Conservation (phyloP, 805 yeast species). For the Lipomyces kockii region DNA sequence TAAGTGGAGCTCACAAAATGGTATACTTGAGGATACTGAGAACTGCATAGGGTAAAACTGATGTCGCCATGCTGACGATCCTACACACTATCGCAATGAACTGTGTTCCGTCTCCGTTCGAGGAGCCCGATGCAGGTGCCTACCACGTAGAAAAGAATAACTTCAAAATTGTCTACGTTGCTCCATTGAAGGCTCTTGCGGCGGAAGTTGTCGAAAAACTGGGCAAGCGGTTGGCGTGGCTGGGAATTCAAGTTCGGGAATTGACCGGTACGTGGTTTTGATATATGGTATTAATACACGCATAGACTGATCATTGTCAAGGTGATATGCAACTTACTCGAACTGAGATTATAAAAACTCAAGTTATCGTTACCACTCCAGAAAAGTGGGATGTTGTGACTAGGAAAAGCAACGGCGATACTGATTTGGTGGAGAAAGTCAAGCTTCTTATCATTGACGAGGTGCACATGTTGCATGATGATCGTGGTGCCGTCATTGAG, state of each 20-base stretch:
- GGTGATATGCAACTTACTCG: slow-evolving; percentile 85
- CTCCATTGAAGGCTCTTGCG: slow-evolving; percentile 91
- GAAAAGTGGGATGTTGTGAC: slow-evolving; percentile 99
- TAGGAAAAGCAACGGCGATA: slow-evolving; percentile 87
- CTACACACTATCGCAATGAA: slow-evolving; percentile 78
- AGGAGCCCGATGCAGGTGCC: slow-evolving; percentile 54
- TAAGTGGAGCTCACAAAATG: slow-evolving; percentile 9
- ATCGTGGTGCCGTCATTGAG: slow-evolving; percentile 96
- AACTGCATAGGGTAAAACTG: slow-evolving; percentile 72
- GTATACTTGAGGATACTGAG: background rate
- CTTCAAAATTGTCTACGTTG: slow-evolving; percentile 89
- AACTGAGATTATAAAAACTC: slow-evolving; percentile 79
- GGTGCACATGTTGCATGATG: slow-evolving; percentile 95
- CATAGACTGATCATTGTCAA: background rate
- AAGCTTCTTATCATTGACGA: slow-evolving; percentile 90
- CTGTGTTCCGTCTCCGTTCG: slow-evolving; percentile 49
- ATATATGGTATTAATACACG: background rate
- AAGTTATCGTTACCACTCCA: slow-evolving; percentile 90
- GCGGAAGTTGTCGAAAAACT: slow-evolving; percentile 96
- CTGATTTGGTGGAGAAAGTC: slow-evolving; percentile 80
- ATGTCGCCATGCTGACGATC: slow-evolving; percentile 82
- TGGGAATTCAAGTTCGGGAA: slow-evolving; percentile 85
- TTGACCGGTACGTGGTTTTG: slow-evolving; percentile 65
- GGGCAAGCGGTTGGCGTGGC: slow-evolving; percentile 74
- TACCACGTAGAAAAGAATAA: slow-evolving; percentile 74